Percentiles rank a stretch among this genome's conserved stretches.
Evolutionary conservation across 495 filamentous ascomycete species (phyloP).

Genomic region (Aspergillus heteromorphus): DNA sequence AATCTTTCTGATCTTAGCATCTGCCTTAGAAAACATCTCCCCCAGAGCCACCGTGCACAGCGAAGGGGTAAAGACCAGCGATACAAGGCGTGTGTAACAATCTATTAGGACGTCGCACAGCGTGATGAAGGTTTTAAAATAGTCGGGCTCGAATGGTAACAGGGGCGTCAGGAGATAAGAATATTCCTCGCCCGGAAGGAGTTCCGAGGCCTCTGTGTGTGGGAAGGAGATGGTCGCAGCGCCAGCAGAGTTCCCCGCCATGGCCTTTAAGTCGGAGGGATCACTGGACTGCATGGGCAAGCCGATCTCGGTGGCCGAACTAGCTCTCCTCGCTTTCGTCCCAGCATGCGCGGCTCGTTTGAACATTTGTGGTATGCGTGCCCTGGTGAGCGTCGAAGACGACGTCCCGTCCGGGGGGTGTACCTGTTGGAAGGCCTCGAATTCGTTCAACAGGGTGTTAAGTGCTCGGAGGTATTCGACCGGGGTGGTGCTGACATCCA

Average conservation of each 20-base stretch:
- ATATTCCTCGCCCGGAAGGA: conserved; percentile 72
- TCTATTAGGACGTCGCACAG: conserved; percentile 95
- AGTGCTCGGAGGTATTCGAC: conserved; percentile 83
- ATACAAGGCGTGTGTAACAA: conserved; percentile 73
- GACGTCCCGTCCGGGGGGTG: conserved; percentile 71
- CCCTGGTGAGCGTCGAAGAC: conserved; percentile 66
- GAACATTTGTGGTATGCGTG: conserved; percentile 84
- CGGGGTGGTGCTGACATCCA: conserved; percentile 75
- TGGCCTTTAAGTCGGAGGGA: conserved; percentile 44
- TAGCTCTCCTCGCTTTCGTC: conserved; percentile 66
- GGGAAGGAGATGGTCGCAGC: conserved; percentile 24
- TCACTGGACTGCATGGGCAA: conserved; percentile 54
- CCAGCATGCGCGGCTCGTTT: conserved; percentile 59
- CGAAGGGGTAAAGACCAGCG: conserved; percentile 60
- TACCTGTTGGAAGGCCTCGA: conserved; percentile 84
- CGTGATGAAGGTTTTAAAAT: conserved; percentile 94
- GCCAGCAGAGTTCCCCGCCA: conserved; percentile 25
- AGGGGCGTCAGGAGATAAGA: conserved; percentile 81
- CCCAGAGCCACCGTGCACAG: conserved; percentile 58
- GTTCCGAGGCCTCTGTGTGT: conserved; percentile 47
- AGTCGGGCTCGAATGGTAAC: conserved; percentile 96
- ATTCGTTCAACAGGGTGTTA: conserved; percentile 81
- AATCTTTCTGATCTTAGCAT: conserved; percentile 76
- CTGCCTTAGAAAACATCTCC: conserved; percentile 86
- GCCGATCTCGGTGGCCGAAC: conserved; percentile 61